phyloP scores from a whole-genome alignment of 352 stramenopile genomes.

The Peronospora belbahrii region DNA sequence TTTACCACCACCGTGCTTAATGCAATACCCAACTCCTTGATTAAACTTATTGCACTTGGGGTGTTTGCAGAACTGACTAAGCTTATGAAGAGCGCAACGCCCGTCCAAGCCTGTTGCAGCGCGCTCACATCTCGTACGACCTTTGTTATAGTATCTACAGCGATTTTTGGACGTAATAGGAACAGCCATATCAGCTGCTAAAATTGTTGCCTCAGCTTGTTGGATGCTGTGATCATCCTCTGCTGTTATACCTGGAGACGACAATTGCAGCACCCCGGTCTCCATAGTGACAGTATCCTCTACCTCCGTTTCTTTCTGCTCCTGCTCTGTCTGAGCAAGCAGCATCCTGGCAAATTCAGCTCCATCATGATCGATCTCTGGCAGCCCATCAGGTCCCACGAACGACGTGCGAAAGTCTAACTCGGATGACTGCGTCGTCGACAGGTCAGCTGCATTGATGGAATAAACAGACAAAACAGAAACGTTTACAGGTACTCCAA shows the following conservation, averaged over 20 bases:
- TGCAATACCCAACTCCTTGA: conserved; percentile 78
- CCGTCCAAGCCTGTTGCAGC: conserved; percentile 62
- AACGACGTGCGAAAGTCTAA: conserved; percentile 76
- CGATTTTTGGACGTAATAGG: conserved; percentile 30
- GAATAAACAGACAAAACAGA: too few relatives aligned
- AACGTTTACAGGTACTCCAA: too few relatives aligned
- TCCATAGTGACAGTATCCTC: conserved; percentile 15
- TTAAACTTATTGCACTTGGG: conserved; percentile 80
- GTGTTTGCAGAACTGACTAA: conserved; percentile 80
- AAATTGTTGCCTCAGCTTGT: conserved; percentile 1
- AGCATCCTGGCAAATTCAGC: conserved; percentile 66
- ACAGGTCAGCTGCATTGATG: conserved; percentile 45
- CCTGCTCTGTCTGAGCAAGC: conserved; percentile 56
- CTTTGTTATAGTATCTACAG: conserved; percentile 70
- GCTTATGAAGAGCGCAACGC: conserved; percentile 71
- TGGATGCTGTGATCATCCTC: conserved; percentile 7
- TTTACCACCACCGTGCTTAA: conserved; percentile 79
- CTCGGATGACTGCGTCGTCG: conserved; percentile 43
- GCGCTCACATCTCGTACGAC: conserved; percentile 54
- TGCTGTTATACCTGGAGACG: conserved; percentile 6
- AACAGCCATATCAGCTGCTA: conserved; percentile 13
- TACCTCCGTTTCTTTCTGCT: conserved; percentile 21
- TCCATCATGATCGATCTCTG: conserved; percentile 62
- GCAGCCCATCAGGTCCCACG: conserved; percentile 38
- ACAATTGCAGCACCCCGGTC: conserved; percentile 19